A percentile compares a stretch with the other conserved stretches of the same genome.
Conservation (phyloP, 2,329 filamentous ascomycete species). For the Fusarium anguioides region DNA sequence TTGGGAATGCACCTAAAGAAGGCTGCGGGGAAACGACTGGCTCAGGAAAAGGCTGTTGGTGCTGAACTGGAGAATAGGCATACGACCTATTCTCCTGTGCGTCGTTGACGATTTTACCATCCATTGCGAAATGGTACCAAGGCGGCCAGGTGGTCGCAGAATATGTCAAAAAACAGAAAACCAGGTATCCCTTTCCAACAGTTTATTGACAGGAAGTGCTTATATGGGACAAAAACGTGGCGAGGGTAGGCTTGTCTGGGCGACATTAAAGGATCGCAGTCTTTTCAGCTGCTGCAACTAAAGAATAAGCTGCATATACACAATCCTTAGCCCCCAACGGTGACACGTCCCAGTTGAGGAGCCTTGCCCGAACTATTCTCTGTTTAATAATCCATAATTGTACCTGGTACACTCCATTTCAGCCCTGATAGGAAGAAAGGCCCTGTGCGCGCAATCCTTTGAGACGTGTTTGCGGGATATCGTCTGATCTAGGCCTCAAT, state of each 20-base stretch:
- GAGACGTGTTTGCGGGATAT: background rate
- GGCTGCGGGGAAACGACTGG: slow-evolving; percentile 13
- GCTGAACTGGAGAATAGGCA: background rate
- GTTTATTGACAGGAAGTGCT: background rate
- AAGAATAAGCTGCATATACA: slow-evolving; percentile 11
- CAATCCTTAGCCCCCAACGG: background rate
- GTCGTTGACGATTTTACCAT: background rate
- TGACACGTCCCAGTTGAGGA: background rate
- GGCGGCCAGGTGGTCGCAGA: background rate
- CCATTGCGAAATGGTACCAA: slow-evolving; percentile 6
- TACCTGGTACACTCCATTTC: too few relatives aligned
- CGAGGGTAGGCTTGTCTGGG: background rate
- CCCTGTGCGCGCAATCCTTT: too few relatives aligned
- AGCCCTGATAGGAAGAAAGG: background rate
- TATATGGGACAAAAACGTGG: background rate
- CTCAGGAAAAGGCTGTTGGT: background rate
- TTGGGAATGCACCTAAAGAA: background rate
- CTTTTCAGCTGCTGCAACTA: slow-evolving; percentile 8
- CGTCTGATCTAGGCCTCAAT: background rate
- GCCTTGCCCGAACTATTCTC: background rate
- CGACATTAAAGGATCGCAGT: background rate
- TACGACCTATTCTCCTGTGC: background rate
- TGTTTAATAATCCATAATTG: background rate
- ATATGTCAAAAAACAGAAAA: background rate
- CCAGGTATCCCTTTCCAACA: background rate